These are phyloP conservation scores for Sclerotinia glacialis DNA, from an alignment of 2,329 filamentous ascomycete genomes.

Conservation along the genomic window DNA sequence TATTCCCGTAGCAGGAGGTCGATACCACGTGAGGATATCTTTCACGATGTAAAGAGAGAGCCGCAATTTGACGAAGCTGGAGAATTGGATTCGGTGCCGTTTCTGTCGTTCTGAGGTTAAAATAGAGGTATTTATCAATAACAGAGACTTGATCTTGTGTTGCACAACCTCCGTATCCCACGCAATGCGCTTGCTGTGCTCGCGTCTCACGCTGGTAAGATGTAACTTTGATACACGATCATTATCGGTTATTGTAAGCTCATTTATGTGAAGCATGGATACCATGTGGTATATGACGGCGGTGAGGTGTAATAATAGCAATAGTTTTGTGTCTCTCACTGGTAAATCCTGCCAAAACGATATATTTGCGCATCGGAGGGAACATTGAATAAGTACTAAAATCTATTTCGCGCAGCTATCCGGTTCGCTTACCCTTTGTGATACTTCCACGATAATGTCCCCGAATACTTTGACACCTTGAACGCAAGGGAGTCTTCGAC, in stretches of 20 bases:
- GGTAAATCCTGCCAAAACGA: not conserved
- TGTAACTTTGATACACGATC: not conserved
- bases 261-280: not conserved
- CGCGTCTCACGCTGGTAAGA: not conserved
- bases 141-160: not conserved
- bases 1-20: fast-evolving
- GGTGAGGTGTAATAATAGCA: not conserved
- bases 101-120: not conserved
- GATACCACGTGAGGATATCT: too few relatives aligned
- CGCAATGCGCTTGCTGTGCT: not conserved
- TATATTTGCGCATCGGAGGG: not conserved
- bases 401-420: not conserved
- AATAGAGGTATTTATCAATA: not conserved
- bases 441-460: not conserved
- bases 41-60: not conserved
- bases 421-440: not conserved
- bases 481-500: not conserved
- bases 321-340: not conserved
- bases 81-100: too few relatives aligned
- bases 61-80: too few relatives aligned
- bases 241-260: not conserved
- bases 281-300: not conserved
- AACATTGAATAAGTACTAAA: not conserved
- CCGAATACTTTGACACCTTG: not conserved
- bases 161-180: not conserved